phyloP scores from a whole-genome alignment of 2,329 filamentous ascomycete genomes.

The Colletotrichum lindemuthianum region DNA sequence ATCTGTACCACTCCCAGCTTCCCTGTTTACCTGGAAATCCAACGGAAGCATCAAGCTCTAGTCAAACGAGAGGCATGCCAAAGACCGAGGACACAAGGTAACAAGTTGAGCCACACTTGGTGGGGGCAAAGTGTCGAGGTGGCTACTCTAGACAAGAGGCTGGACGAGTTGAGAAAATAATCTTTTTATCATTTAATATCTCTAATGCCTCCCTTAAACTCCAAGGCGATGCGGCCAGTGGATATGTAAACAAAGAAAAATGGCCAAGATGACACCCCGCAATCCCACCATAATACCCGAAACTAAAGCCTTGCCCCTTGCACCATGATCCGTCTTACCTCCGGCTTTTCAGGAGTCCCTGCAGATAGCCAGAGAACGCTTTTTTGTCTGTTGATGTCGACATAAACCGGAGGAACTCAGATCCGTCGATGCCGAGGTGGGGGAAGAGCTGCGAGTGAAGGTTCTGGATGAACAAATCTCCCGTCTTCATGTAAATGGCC shows the following conservation, averaged over 20 bases:
- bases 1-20: too few relatives aligned
- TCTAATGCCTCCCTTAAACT: slow-evolving; percentile 37
- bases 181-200: slow-evolving; percentile 36
- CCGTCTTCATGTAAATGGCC: slow-evolving; percentile 90
- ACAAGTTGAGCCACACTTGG: too few relatives aligned
- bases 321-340: slow-evolving; percentile 34
- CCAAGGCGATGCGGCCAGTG: slow-evolving; percentile 37
- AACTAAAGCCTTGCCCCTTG: slow-evolving; percentile 16
- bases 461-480: slow-evolving; percentile 79
- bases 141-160: too few relatives aligned
- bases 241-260: slow-evolving; percentile 37
- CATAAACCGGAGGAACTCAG: slow-evolving; percentile 67
- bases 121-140: too few relatives aligned
- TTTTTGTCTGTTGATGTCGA: slow-evolving; percentile 70
- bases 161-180: slow-evolving; percentile 16
- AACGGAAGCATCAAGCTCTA: too few relatives aligned
- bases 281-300: slow-evolving; percentile 1
- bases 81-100: too few relatives aligned
- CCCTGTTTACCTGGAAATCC: too few relatives aligned
- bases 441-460: slow-evolving; percentile 72
- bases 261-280: slow-evolving; percentile 32
- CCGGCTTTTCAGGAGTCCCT: slow-evolving; percentile 62
- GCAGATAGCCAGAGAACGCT: slow-evolving; percentile 71
- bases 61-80: too few relatives aligned
- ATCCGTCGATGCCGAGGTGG: slow-evolving; percentile 70